Evolutionary conservation across 805 yeast species (phyloP), one percentile per base, ranked within the genome.

Genomic region (Yamadazyma scolyti): DNA sequence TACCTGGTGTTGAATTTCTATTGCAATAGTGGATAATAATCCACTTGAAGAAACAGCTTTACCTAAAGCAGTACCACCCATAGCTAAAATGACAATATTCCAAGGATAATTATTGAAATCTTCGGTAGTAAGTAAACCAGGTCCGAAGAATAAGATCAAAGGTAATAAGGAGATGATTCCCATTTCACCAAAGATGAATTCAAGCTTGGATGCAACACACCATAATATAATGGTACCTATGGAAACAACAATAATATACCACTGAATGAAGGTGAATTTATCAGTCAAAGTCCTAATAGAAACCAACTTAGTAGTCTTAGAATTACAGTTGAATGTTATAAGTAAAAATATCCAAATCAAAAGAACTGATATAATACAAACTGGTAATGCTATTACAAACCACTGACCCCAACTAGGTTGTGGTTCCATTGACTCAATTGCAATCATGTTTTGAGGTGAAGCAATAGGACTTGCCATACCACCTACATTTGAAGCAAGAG

Each of bases 31-130:
- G 5, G 77, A 70, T 34, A 90, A 68, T 34, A 90, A 65, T 0
- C 97, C 97, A 2, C 96, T 86, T 6, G 93, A 80, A 1, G 95
- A 78, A 1, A 90, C 97, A 0, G 96, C 96, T 54, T 87, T 88
- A 34, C 98, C 98, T 30, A 90, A 66, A 0, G 96, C 95, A 31
- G 90, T 75, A 40, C 98, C 98, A 19, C 98, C 98, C 98, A 90
- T 93, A 4, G 97, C 97, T 41, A 90, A 68, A 26, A 90, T 77
- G 7, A 93, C 93, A 46, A 90, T 93, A 4, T 95, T 88, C 98
- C 98, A 90, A 42, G 95, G 79, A 54, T 90, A 90, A 54, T 87
- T 90, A 59, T 93, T 90, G 58, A 90, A 88, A 52, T 90, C 98
- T 35, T 89, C 96, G 1, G 88, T 81, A 6, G 83, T 77, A 37